Percentiles rank a stretch among this genome's conserved stretches.
Conservation (phyloP, 2,329 filamentous ascomycete species). For the Fusarium tanahbumbuense region DNA sequence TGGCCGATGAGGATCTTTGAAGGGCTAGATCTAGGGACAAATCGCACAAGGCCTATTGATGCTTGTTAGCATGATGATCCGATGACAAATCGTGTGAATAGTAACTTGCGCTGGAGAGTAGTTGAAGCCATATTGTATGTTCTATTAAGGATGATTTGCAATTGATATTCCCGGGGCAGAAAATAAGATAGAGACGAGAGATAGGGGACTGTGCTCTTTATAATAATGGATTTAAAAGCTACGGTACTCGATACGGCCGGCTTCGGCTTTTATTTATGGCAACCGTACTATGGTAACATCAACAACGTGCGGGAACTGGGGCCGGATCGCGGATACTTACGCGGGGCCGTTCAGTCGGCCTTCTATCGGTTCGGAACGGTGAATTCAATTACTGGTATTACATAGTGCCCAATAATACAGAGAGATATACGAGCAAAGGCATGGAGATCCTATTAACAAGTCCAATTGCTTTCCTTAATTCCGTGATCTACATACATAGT, state of each 20-base stretch:
- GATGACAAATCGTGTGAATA: neutral
- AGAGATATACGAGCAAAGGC: neutral
- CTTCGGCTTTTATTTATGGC: conserved; percentile 27
- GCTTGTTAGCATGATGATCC: neutral
- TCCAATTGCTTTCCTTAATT: neutral
- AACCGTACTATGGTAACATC: neutral
- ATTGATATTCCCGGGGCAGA: neutral
- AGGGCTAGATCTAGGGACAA: conserved; percentile 63
- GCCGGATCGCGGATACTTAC: conserved; percentile 12
- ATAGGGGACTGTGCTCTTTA: conserved; percentile 20
- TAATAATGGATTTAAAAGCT: conserved; percentile 19
- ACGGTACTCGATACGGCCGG: conserved; percentile 20
- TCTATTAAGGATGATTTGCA: neutral
- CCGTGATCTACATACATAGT: neutral
- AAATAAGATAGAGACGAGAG: neutral
- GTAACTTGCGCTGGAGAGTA: conserved; percentile 39
- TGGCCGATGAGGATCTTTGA: conserved; percentile 66
- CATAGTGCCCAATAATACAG: too few species aligned
- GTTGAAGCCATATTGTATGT: conserved; percentile 35
- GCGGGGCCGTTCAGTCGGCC: neutral
- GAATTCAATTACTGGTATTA: neutral
- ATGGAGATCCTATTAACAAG: neutral
- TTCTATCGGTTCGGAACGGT: conserved; percentile 19
- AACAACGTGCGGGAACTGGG: conserved; percentile 23
- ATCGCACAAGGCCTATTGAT: conserved; percentile 67